phyloP scores from a whole-genome alignment of 2,329 filamentous ascomycete genomes.

The Botrytis sinoallii region DNA sequence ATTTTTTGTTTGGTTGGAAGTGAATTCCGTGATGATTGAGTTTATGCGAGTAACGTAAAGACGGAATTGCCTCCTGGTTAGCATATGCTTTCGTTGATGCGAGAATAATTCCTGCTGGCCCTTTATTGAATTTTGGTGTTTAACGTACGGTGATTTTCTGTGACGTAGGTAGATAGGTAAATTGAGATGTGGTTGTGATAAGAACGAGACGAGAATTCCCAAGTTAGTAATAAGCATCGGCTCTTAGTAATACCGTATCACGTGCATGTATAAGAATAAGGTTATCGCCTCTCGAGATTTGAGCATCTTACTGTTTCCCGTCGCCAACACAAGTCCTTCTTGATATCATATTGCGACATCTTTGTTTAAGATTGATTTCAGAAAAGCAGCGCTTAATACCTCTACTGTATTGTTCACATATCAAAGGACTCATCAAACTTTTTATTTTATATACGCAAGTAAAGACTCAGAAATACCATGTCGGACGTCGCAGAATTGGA shows the following conservation, averaged over 20 bases:
- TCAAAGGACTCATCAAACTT: not conserved
- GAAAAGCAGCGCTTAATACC: not conserved
- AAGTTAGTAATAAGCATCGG: constrained; percentile 1
- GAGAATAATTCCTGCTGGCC: not conserved
- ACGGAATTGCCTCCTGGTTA: not conserved
- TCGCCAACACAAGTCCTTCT: not conserved
- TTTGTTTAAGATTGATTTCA: not conserved
- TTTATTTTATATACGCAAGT: not conserved
- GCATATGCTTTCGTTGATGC: not conserved
- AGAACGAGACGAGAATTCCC: not conserved
- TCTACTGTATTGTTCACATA: too few relatives aligned
- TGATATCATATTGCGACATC: not conserved
- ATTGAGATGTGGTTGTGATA: constrained; percentile 1
- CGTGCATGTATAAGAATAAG: not conserved
- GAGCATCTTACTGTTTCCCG: not conserved
- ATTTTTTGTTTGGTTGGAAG: constrained; percentile 50
- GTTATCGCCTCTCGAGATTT: constrained; percentile 3
- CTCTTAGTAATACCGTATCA: not conserved
- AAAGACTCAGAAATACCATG: constrained; percentile 5
- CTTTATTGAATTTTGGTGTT: not conserved
- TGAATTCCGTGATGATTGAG: not conserved
- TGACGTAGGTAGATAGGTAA: not conserved
- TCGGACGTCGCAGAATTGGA: constrained; percentile 38
- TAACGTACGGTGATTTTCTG: not conserved
- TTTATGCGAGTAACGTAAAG: not conserved